Percentiles rank a stretch among this genome's conserved stretches.
phyloP scores from a whole-genome alignment of 1,284 basidiomycete species.

The Boletus semigastroideus region DNA sequence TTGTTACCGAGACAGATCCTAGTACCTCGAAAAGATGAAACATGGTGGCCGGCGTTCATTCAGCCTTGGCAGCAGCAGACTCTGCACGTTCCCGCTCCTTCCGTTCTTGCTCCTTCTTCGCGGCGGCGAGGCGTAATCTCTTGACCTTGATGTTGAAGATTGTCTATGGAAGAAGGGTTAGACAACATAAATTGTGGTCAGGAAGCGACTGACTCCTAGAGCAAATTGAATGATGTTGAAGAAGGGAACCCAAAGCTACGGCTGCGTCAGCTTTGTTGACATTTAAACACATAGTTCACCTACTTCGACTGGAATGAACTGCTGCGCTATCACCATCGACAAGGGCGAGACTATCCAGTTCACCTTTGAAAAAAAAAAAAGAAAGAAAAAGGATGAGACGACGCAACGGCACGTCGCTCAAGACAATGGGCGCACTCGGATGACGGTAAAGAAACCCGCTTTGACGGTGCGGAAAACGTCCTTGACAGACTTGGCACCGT shows the following conservation, averaged over 20 bases:
- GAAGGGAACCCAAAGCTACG: conserved; percentile 35
- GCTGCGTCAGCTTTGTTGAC: conserved; percentile 8
- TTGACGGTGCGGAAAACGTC: conserved; percentile 73
- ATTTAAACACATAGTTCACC: neutral
- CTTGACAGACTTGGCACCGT: conserved; percentile 69
- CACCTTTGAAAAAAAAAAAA: conserved; percentile 23
- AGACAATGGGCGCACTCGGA: conserved; percentile 50
- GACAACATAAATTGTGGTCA: neutral
- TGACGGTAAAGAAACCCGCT: conserved; percentile 72
- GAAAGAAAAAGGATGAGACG: conserved; percentile 1
- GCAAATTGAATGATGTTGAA: conserved; percentile 32
- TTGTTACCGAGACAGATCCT: conserved; percentile 2
- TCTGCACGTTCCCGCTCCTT: conserved; percentile 32
- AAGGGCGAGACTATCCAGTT: conserved; percentile 32
- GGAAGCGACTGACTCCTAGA: conserved; percentile 26
- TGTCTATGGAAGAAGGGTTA: conserved; percentile 44
- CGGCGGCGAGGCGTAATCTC: conserved; percentile 53
- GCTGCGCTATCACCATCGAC: conserved; percentile 35
- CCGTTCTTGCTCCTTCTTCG: conserved; percentile 44
- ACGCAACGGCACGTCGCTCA: neutral
- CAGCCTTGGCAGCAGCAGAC: conserved; percentile 16
- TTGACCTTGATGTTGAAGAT: conserved; percentile 73
- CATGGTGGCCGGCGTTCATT: conserved; percentile 11
- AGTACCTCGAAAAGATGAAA: neutral
- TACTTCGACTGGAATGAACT: conserved; percentile 35